Conservation (phyloP, 73 alveolate species). For the Paramecium biaurelia region DNA sequence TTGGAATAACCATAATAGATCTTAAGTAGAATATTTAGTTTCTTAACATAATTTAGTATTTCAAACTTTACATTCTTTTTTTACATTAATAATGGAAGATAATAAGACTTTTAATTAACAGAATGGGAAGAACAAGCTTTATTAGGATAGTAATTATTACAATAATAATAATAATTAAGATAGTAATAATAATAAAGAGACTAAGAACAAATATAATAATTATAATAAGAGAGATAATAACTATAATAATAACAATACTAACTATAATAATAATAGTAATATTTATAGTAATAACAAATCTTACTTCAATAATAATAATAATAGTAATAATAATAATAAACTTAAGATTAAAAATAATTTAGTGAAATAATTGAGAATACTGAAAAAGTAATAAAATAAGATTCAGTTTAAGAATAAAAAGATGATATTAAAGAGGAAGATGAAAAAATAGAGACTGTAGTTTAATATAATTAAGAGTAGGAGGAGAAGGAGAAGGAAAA, state of each 20-base stretch:
- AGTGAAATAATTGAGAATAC: neutral
- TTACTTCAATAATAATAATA: neutral
- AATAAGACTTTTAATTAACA: neutral
- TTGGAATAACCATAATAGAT: neutral
- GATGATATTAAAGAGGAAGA: neutral
- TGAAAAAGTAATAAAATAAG: neutral
- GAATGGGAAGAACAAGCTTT: conserved; percentile 10
- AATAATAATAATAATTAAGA: neutral
- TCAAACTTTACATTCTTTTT: conserved; percentile 11
- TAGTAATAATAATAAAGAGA: neutral
- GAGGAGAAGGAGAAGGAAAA: neutral
- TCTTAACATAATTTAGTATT: neutral
- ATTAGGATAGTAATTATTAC: neutral
- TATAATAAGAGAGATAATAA: neutral
- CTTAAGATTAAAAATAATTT: neutral
- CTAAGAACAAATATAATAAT: neutral
- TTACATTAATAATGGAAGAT: neutral
- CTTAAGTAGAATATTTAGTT: neutral
- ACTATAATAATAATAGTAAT: neutral
- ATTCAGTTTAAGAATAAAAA: neutral
- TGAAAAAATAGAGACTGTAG: neutral
- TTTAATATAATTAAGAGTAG: neutral
- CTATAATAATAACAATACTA: neutral
- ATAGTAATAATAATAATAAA: neutral
- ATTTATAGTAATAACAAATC: neutral